Base-by-base conservation (phyloP, 192 early-diverging fungal species). In the Physocladia obscura region DNA sequence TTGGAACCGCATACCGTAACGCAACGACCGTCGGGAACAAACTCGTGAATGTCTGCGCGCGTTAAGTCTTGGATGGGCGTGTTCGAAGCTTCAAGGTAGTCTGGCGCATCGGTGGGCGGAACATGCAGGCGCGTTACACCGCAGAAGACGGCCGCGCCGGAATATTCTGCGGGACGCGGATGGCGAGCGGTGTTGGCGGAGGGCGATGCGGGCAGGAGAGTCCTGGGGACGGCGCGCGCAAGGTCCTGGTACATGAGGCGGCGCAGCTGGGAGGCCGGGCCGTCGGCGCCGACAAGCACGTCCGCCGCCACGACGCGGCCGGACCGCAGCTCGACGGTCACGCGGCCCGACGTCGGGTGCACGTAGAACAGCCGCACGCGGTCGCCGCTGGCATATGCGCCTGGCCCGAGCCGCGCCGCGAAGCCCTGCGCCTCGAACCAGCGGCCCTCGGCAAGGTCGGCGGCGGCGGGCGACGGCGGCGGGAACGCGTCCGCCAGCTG, bases 231-330 rank as follows among this genome's bases (percentile, higher is more conserved):
- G n/a, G 44, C 4, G 34, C 69, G 62, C 3, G 34, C 30, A 49
- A 62, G 30, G 39, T 68, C 56, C 11, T 56, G 36, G 49, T 62
- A 72, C 70, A 85, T 30, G 27, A 82, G 71, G 17, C 73, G 67
- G 15, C 81, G 56, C 27, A 85, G 81, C 56, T 65, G 77, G 39
- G 83, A 85, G 44, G 81, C 38, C 19, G 74, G 38, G 19, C 83
- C 83, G 51, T 85, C 83, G 1, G 79, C 78, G 27, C 79, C 79
- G 70, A 85, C 69, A 13, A 85, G 48, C 63, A 85, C 70, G 34
- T 62, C 51, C 17, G 78, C 61, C 21, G 54, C 40, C 35, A 79
- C 81, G 17, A 68, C 69, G 19, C 55, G 38, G 19, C 81, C 83
- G 40, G 80, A 83, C 24, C 50, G 51, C 57, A 85, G 82, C 40